Evolutionary conservation across 352 stramenopile species (phyloP), one percentile per base, ranked within the genome.

Genomic region (Phytophthora pseudosyringae): DNA sequence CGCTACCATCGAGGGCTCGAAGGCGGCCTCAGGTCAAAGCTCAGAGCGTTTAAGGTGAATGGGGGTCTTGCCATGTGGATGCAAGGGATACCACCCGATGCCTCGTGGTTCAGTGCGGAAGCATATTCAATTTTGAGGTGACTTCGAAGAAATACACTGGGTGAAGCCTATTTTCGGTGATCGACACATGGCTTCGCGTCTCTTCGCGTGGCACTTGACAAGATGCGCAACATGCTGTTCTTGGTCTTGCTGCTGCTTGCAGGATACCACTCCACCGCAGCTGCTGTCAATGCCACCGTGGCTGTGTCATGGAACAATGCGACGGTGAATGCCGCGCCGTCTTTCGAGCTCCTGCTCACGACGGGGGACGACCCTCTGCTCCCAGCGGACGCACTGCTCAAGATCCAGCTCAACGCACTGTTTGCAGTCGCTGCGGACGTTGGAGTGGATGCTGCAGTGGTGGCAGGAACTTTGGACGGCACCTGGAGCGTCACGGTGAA

Each of bases 271-370:
- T 40, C 54, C 16, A 16, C 31, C 12, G 43, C 38, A 16, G 25
- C 3, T 33, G 54, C 53, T 33, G 15, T 32, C 35, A 36, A 47
- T 28, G 28, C 56, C 7, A 50, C n/a, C 5, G 33, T 59, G 16
- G 45, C 49, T 29, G 32, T 32, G 7, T 51, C 59, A 28, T 79
- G 67, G 71, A 69, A 35, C 13, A 86, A 80, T 47, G 40, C 44
- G 45, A 76, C 74, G 11, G 69, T 73, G 43, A n/a, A 38, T 28
- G 59, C 64, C 12, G 13, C 49, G 1, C 16, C 71, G 3, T 48
- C 36, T 26, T 41, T 85, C 5, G 43, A 47, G 13, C 25, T 85
- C 3, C 15, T 55, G 5, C 41, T 85, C 39, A 69, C 62, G 18
- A 75, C 56, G 39, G 59, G 55, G n/a, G 58, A 52, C 18, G 61